Percentiles rank a stretch among this genome's conserved stretches.
These are phyloP conservation scores for Kwoniella sp. DNA, from an alignment of 768 basidiomycete species.

Conservation along the genomic window DNA sequence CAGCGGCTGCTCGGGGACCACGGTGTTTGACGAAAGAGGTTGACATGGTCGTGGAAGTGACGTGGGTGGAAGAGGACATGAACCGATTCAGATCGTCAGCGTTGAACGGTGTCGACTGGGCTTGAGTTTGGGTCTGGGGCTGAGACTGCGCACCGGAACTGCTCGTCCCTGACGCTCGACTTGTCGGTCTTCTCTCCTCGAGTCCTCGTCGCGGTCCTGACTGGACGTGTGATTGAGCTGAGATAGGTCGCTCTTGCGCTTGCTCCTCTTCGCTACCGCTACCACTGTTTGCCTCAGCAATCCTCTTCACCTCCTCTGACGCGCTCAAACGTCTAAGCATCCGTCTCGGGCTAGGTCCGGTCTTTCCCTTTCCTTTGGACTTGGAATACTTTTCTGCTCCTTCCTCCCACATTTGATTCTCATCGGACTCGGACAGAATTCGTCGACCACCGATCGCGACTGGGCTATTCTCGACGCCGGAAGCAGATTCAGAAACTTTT, in stretches of 20 bases:
- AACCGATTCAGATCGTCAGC: conserved; percentile 75
- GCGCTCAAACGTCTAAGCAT: conserved; percentile 57
- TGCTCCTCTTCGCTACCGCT: conserved; percentile 14
- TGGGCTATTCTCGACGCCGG: conserved; percentile 36
- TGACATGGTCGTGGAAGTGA: conserved; percentile 64
- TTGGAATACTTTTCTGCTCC: conserved; percentile 14
- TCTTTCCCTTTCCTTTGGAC: conserved; percentile 26
- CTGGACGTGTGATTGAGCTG: conserved; percentile 3
- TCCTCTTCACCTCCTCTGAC: conserved; percentile 59
- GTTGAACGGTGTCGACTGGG: conserved; percentile 58
- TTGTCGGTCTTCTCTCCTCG: conserved; percentile 23
- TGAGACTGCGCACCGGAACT: conserved; percentile 14
- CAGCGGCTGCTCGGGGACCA: conserved; percentile 38
- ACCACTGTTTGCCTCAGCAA: conserved; percentile 56
- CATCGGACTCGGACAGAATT: conserved; percentile 34
- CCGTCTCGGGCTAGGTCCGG: conserved; percentile 60
- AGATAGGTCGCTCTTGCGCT: neutral
- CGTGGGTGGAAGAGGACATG: conserved; percentile 82
- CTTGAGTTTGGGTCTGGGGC: neutral
- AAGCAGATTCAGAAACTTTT: conserved; percentile 44
- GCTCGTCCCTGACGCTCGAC: conserved; percentile 15
- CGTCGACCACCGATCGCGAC: conserved; percentile 22
- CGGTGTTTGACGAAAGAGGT: conserved; percentile 75
- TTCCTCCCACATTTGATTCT: conserved; percentile 28
- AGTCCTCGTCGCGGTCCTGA: conserved; percentile 5